Percentiles rank a stretch among this genome's conserved stretches.
These are phyloP conservation scores for Pezicula carpinea DNA, from an alignment of 2,329 filamentous ascomycete species.

Conservation along the genomic window DNA sequence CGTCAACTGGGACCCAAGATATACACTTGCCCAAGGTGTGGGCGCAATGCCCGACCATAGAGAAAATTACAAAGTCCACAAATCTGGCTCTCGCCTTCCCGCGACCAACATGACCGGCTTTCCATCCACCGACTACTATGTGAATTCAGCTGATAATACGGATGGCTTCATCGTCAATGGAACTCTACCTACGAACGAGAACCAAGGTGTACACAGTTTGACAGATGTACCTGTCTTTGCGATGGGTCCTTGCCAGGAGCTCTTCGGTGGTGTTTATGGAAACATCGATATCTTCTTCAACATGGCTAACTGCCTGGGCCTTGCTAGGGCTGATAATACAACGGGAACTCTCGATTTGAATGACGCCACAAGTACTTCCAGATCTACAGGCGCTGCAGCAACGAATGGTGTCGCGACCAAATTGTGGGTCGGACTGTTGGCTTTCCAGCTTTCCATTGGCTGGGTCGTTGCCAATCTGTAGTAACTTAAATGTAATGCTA, in stretches of 20 bases:
- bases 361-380: neutral
- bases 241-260: constrained; percentile 72
- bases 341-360: constrained; percentile 2
- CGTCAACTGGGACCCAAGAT: constrained; percentile 78
- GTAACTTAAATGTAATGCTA: no score
- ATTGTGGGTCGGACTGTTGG: constrained; percentile 15
- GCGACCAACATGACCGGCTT: constrained; percentile 50
- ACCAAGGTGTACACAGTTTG: constrained; percentile 70
- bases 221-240: constrained; percentile 78
- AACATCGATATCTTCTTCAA: constrained; percentile 73
- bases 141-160: constrained; percentile 60
- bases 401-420: constrained; percentile 11
- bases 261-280: constrained; percentile 67
- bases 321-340: constrained; percentile 13
- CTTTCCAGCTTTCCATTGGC: constrained; percentile 15
- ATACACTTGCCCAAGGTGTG: constrained; percentile 71
- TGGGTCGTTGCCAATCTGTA: constrained; percentile 13
- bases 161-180: constrained; percentile 72
- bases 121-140: constrained; percentile 54
- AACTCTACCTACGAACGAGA: constrained; percentile 58
- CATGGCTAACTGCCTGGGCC: constrained; percentile 38
- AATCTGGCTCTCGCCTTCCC: constrained; percentile 57
- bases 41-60: constrained; percentile 69
- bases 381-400: constrained; percentile 7
- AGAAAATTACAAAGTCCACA: constrained; percentile 71